A percentile compares a stretch with the other conserved stretches of the same genome.
phyloP scores from a whole-genome alignment of 73 alveolate genomes.

The Blepharisma japonicum region DNA sequence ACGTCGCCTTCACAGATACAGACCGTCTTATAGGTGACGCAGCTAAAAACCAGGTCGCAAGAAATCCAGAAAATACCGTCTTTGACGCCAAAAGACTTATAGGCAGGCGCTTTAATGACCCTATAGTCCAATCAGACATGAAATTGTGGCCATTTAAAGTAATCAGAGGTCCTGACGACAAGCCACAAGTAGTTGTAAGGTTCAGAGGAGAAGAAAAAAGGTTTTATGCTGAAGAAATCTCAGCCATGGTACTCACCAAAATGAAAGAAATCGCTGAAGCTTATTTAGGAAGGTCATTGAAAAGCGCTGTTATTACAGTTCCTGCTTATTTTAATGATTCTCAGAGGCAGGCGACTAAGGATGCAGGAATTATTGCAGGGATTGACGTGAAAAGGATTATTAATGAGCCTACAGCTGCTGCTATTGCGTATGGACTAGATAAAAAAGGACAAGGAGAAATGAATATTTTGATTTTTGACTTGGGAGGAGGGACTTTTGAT shows the following conservation, averaged over 20 bases:
- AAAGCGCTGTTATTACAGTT: slow-evolving; percentile 83
- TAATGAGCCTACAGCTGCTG: slow-evolving; percentile 95
- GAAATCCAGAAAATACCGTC: slow-evolving; percentile 91
- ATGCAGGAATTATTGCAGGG: slow-evolving; percentile 95
- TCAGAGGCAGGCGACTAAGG: slow-evolving; percentile 93
- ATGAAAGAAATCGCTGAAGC: slow-evolving; percentile 92
- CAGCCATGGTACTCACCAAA: slow-evolving; percentile 87
- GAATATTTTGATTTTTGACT: slow-evolving; percentile 75
- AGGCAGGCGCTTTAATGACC: slow-evolving; percentile 88
- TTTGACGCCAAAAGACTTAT: slow-evolving; percentile 89
- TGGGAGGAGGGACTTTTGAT: slow-evolving; percentile 94
- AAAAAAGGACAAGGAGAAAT: slow-evolving; percentile 57
- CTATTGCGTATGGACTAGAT: slow-evolving; percentile 90
- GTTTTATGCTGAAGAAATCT: slow-evolving; percentile 89
- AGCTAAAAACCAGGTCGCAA: slow-evolving; percentile 89
- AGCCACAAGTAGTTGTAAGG: slow-evolving; percentile 81
- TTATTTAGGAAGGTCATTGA: slow-evolving; percentile 62
- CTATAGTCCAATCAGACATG: slow-evolving; percentile 81
- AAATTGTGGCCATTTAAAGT: slow-evolving; percentile 90
- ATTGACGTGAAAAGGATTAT: slow-evolving; percentile 81
- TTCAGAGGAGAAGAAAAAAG: slow-evolving; percentile 78
- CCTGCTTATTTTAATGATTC: slow-evolving; percentile 93
- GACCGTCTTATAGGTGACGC: slow-evolving; percentile 96
- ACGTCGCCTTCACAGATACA: slow-evolving; percentile 92
- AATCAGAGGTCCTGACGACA: slow-evolving; percentile 82